Base-by-base conservation (phyloP, 2,329 filamentous ascomycete genomes). In the Ophiosphaerella herpotricha region DNA sequence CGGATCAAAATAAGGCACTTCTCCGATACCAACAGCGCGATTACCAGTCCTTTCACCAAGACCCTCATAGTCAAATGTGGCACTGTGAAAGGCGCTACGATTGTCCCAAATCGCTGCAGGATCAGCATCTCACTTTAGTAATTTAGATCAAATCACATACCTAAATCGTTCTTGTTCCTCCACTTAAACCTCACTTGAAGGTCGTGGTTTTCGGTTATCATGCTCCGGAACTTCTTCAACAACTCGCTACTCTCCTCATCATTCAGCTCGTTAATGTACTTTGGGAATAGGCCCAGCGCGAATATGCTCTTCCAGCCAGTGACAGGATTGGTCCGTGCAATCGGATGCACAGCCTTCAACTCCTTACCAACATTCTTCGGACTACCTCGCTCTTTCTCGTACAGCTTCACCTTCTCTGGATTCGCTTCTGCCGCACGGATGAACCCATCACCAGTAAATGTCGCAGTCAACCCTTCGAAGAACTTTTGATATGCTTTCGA, bases 141-240 rank as follows among this genome's bases (percentile, higher is more conserved):
- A 31, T 5, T 1, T n/a, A 24, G 2, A 26, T 8, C 1, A 6
- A 12, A 7, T 9, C 16, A 47, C 55, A 24, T 39, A 57, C 54
- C 58, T 24, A 60, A 32, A 45, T 60, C 59, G 24, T 58, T 60
- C 39, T 50, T 39, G 9, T 38, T 51, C 21, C 31, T 55, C 75
- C 75, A 77, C 47, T 72, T 73, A 57, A 76, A 73, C 8, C 75
- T 57, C 0, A 72, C 75, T 13, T 75, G 57, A 31, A 69, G 63
- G 55, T 77, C 75, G 38, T 77, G 74, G 44, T 75, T 77, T 7
- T 68, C 62, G 2, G 72, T 74, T 4, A 62, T 54, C 5, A 53
- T 29, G 4, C 38, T 36, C 11, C 44, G 14, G 16, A 62, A 54
- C 39, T 49, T 54, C 5, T 24, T 31, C n/a, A 55, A 12, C 6